phyloP scores from a whole-genome alignment of 1,139 yeast species.

The Schizosaccharomyces versatilis region DNA sequence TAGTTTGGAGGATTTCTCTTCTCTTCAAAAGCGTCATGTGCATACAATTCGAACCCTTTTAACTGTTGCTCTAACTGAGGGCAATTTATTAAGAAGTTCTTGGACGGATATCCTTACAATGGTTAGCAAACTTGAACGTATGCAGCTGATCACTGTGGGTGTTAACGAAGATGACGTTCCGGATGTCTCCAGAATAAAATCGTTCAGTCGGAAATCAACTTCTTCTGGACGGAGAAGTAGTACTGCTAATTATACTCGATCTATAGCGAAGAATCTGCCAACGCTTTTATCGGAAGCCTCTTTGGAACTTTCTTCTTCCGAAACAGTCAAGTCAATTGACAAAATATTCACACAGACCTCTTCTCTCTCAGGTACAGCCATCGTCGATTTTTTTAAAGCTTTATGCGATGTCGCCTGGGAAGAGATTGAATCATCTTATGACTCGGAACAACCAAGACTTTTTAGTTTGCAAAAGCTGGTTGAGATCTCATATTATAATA shows the following conservation, averaged over 20 bases:
- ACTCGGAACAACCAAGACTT: conserved; percentile 63
- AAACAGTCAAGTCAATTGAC: conserved; percentile 29
- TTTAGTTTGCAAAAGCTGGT: conserved; percentile 87
- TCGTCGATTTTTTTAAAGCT: conserved; percentile 68
- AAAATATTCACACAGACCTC: conserved; percentile 70
- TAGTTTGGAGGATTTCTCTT: conserved; percentile 55
- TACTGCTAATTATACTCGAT: background rate
- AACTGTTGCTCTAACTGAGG: conserved; percentile 60
- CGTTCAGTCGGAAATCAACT: background rate
- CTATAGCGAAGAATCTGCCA: background rate
- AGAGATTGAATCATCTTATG: conserved; percentile 77
- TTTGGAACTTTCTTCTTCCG: background rate
- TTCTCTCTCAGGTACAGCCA: conserved; percentile 58
- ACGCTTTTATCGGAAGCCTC: background rate
- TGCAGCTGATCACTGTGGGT: conserved; percentile 75
- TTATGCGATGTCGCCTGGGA: conserved; percentile 70
- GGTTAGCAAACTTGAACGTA: conserved; percentile 74
- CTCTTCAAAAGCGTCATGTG: conserved; percentile 58
- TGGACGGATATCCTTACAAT: conserved; percentile 73
- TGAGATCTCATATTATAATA: conserved; percentile 90
- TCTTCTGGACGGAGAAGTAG: background rate
- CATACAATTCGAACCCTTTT: conserved; percentile 56
- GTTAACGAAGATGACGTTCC: conserved; percentile 69
- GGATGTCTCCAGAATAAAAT: conserved; percentile 28
- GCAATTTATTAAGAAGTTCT: conserved; percentile 43